Conservation (phyloP, 768 basidiomycete species). For the Amanita rubescens region DNA sequence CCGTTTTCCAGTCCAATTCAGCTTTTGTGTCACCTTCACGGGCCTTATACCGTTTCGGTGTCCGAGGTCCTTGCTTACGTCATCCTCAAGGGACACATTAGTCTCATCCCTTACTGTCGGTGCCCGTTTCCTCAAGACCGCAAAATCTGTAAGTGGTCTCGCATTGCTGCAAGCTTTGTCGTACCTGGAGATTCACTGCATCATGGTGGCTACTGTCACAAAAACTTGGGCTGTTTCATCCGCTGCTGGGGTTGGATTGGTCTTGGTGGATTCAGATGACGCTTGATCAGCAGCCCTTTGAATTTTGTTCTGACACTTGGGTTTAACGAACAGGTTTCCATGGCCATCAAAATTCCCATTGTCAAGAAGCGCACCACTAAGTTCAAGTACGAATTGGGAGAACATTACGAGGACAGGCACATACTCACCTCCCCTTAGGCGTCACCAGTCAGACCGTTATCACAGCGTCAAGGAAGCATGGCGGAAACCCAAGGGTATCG, state of each 20-base stretch:
- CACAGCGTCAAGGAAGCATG: conserved; percentile 96
- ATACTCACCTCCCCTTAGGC: conserved; percentile 38
- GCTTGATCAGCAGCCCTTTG: conserved; percentile 16
- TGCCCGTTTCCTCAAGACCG: conserved; percentile 43
- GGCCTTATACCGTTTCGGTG: neutral
- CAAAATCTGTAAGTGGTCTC: conserved; percentile 45
- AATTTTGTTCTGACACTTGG: conserved; percentile 6
- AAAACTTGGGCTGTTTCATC: neutral
- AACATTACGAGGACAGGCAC: conserved; percentile 1
- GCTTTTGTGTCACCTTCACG: neutral
- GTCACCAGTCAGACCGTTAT: conserved; percentile 99
- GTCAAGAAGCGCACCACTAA: conserved; percentile 96
- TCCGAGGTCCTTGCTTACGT: conserved; percentile 20
- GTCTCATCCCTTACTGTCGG: conserved; percentile 21
- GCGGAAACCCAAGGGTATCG: conserved; percentile 99
- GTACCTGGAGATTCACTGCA: neutral
- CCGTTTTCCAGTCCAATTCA: neutral
- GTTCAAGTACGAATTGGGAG: conserved; percentile 71
- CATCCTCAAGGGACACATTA: conserved; percentile 14
- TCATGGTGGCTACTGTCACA: neutral
- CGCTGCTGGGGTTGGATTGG: conserved; percentile 29
- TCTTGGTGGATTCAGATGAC: conserved; percentile 19
- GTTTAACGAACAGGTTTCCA: conserved; percentile 18
- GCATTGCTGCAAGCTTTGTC: conserved; percentile 8
- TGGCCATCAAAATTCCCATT: conserved; percentile 52